Conservation (phyloP, 768 basidiomycete species). For the Thelephora ganbajun region DNA sequence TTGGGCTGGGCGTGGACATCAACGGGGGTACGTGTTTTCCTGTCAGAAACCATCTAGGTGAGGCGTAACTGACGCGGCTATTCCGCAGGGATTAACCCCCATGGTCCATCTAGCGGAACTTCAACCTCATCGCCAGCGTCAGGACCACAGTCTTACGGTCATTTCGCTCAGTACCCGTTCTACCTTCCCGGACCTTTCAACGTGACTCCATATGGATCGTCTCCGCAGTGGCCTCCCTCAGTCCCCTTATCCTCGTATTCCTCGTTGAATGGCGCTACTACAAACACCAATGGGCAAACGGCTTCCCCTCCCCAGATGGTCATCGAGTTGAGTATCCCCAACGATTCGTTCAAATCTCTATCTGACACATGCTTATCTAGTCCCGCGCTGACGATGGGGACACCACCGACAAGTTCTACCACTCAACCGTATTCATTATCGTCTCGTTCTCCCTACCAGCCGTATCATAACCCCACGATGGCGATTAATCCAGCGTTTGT, state of each 20-base stretch:
- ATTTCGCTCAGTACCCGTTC: constrained; percentile 19
- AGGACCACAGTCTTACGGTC: constrained; percentile 26
- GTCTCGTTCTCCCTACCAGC: constrained; percentile 18
- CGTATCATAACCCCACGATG: constrained; percentile 25
- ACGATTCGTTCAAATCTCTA: background rate
- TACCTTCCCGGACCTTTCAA: constrained; percentile 34
- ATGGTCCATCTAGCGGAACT: constrained; percentile 23
- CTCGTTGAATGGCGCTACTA: constrained; percentile 66
- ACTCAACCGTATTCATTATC: constrained; percentile 24
- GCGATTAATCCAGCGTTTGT: constrained; percentile 24
- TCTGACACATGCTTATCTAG: constrained; percentile 19
- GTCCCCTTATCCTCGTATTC: constrained; percentile 64
- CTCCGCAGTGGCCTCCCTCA: constrained; percentile 26
- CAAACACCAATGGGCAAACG: constrained; percentile 21
- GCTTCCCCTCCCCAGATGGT: constrained; percentile 30
- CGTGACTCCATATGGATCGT: constrained; percentile 37
- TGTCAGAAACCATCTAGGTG: background rate
- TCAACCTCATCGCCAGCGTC: constrained; percentile 27
- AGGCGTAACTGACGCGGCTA: constrained; percentile 5
- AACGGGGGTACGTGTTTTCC: constrained; percentile 23
- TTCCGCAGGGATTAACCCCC: constrained; percentile 2
- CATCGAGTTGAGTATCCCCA: constrained; percentile 43
- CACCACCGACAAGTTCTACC: constrained; percentile 24
- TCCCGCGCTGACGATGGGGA: constrained; percentile 46
- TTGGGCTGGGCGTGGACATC: constrained; percentile 25